A percentile compares a stretch with the other conserved stretches of the same genome.
Conservation (phyloP, 345 rosid genomes). For the Lenwebbia sp. region DNA sequence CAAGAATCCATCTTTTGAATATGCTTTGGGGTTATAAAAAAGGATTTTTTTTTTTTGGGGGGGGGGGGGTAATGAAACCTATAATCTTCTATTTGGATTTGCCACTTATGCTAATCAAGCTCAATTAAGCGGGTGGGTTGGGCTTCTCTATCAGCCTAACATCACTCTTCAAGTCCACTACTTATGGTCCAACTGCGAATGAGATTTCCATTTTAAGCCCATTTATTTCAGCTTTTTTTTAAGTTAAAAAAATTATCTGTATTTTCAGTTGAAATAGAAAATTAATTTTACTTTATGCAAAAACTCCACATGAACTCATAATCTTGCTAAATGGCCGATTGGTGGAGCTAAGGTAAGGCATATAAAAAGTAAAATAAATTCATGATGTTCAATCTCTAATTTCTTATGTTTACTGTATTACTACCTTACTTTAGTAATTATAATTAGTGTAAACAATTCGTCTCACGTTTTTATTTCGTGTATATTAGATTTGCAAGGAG, state of each 20-base stretch:
- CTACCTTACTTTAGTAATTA: no score
- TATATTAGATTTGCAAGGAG: no score
- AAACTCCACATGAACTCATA: not conserved
- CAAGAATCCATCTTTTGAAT: not conserved
- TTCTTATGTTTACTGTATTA: no score
- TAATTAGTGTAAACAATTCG: no score
- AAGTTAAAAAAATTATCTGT: not conserved
- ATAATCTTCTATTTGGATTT: not conserved
- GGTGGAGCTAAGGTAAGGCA: not conserved
- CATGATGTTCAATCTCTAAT: no score
- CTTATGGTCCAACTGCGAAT: not conserved
- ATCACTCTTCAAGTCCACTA: not conserved
- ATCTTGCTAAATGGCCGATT: not conserved
- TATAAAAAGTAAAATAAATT: no score
- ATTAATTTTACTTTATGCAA: not conserved
- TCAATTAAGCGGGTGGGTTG: not conserved
- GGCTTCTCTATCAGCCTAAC: not conserved
- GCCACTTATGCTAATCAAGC: not conserved
- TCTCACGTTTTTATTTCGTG: no score
- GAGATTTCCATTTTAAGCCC: not conserved
- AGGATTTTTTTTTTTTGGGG: no score
- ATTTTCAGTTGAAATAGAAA: not conserved
- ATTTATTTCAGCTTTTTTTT: not conserved
- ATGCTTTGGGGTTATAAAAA: not conserved
- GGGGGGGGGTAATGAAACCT: not conserved